Evolutionary conservation across 1,284 basidiomycete genomes (phyloP).

Genomic region (Sphagnurus paluster): DNA sequence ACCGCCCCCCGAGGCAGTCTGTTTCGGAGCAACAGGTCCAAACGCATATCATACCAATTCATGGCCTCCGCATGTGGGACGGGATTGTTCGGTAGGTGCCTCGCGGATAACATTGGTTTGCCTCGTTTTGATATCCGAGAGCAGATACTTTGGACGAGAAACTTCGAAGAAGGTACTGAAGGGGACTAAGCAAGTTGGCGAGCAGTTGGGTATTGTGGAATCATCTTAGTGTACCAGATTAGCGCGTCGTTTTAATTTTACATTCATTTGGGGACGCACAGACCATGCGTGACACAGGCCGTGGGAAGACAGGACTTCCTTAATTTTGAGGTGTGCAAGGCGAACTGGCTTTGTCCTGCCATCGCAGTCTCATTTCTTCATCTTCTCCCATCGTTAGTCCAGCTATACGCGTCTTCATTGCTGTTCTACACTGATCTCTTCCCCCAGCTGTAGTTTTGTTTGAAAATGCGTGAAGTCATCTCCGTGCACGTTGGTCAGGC

Average conservation of each 20-base stretch:
- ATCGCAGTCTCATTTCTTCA: slow-evolving; percentile 33
- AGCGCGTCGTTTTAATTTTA: neutral
- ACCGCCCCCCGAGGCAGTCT: slow-evolving; percentile 50
- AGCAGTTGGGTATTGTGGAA: slow-evolving; percentile 6
- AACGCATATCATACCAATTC: slow-evolving; percentile 41
- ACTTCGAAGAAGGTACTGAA: slow-evolving; percentile 37
- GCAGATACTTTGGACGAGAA: slow-evolving; percentile 50
- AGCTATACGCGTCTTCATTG: slow-evolving; percentile 23
- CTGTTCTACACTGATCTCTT: slow-evolving; percentile 19
- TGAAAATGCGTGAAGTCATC: slow-evolving; percentile 85
- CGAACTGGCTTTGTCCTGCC: slow-evolving; percentile 37
- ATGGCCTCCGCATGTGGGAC: slow-evolving; percentile 59
- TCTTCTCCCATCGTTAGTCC: slow-evolving; percentile 30
- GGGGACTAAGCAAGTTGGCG: slow-evolving; percentile 28
- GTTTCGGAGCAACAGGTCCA: slow-evolving; percentile 57
- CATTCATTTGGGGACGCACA: slow-evolving; percentile 28
- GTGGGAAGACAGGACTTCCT: slow-evolving; percentile 36
- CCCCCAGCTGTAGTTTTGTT: slow-evolving; percentile 24
- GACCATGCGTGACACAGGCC: slow-evolving; percentile 36
- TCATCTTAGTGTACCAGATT: neutral
- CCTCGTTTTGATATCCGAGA: slow-evolving; percentile 2
- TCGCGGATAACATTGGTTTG: slow-evolving; percentile 9
- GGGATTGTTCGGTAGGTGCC: slow-evolving; percentile 43
- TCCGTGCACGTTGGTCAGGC: slow-evolving; percentile 93
- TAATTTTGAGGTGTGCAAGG: slow-evolving; percentile 34